These are phyloP conservation scores for Kingdonia uniflora DNA, from an alignment of 164 flowering plant species.

Conservation along the genomic window DNA sequence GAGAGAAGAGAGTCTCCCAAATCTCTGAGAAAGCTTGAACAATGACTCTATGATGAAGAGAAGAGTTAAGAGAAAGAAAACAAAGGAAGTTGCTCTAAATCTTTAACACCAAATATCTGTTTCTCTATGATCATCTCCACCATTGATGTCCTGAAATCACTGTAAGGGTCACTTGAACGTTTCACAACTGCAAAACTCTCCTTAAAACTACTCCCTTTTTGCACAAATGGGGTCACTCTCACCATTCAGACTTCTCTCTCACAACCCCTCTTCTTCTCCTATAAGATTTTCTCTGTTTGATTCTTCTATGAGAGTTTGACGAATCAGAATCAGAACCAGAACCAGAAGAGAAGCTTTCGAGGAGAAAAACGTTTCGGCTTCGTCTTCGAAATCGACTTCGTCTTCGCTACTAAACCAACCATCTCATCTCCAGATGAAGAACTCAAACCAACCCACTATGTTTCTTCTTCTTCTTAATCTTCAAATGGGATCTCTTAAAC, in stretches of 20 bases:
- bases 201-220: slow-evolving; percentile 19
- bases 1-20: slow-evolving; percentile 42
- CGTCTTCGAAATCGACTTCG: slow-evolving; percentile 17
- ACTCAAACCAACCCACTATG: not conserved
- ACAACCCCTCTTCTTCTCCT: slow-evolving; percentile 19
- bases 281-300: slow-evolving; percentile 6
- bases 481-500: slow-evolving; percentile 8
- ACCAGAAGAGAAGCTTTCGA: slow-evolving; percentile 41
- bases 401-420: slow-evolving; percentile 50
- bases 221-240: slow-evolving; percentile 6
- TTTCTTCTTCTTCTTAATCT: slow-evolving; percentile 6
- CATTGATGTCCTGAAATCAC: not conserved
- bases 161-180: not conserved
- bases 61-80: not conserved
- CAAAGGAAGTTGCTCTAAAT: not conserved
- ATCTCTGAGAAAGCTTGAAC: not conserved
- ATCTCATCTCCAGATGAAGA: slow-evolving; percentile 15
- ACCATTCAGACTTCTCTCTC: slow-evolving; percentile 11
- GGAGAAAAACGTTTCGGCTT: slow-evolving; percentile 39
- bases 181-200: not conserved
- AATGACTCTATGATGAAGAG: not conserved
- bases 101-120: not conserved
- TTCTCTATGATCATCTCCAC: slow-evolving; percentile 1
- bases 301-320: slow-evolving; percentile 5
- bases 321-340: slow-evolving; percentile 37